Conservation (phyloP, 805 yeast species). For the Wickerhamiella nectarea region DNA sequence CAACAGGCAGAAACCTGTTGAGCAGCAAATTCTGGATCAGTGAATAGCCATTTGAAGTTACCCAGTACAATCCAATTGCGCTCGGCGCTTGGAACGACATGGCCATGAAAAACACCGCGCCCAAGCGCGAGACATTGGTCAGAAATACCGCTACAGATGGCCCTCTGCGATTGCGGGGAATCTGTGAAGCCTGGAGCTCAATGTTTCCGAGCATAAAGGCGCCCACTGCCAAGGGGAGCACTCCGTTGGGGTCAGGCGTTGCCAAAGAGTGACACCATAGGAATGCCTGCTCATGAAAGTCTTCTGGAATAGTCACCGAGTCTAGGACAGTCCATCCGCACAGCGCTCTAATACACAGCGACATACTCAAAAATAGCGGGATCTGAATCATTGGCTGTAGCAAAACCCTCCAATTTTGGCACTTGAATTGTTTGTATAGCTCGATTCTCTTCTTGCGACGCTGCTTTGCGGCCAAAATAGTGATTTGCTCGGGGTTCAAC, state of each 20-base stretch:
- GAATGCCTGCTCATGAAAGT: slow-evolving; percentile 37
- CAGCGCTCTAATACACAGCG: slow-evolving; percentile 58
- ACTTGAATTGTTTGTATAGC: slow-evolving; percentile 51
- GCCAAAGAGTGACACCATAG: slow-evolving; percentile 51
- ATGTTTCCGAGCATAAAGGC: slow-evolving; percentile 57
- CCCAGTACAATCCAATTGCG: slow-evolving; percentile 78
- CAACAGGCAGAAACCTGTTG: slow-evolving; percentile 51
- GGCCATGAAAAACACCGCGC: slow-evolving; percentile 70
- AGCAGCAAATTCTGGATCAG: slow-evolving; percentile 58
- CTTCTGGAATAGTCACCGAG: slow-evolving; percentile 24
- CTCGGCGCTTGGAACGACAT: slow-evolving; percentile 76
- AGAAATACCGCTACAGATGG: slow-evolving; percentile 27
- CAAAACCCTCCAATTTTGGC: slow-evolving; percentile 67
- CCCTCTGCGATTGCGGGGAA: slow-evolving; percentile 21
- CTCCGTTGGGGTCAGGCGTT: slow-evolving; percentile 43
- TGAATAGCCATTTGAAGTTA: slow-evolving; percentile 69
- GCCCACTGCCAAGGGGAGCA: slow-evolving; percentile 63
- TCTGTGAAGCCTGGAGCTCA: slow-evolving; percentile 63
- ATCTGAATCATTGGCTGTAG: slow-evolving; percentile 64
- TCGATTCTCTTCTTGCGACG: slow-evolving; percentile 57
- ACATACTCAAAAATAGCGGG: slow-evolving; percentile 75
- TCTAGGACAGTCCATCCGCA: slow-evolving; percentile 38
- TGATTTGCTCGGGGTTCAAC: slow-evolving; percentile 66
- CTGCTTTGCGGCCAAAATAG: slow-evolving; percentile 62
- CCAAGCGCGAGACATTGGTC: slow-evolving; percentile 56